Base-by-base conservation (phyloP, 108 stramenopile species). In the Cyclotella kingstonii region DNA sequence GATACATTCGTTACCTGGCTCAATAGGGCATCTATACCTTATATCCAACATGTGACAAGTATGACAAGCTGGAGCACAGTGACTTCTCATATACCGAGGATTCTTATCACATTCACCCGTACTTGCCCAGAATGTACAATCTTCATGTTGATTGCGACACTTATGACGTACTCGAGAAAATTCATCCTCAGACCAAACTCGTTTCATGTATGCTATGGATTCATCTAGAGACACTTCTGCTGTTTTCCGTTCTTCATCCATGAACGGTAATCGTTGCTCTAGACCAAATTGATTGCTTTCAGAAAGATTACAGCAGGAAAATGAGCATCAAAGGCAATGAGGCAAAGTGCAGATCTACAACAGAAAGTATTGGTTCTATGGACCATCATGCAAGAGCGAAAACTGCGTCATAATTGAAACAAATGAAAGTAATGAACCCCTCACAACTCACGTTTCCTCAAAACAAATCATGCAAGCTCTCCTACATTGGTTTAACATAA, bases 11-110 rank as follows among this genome's bases (percentile, higher is more conserved):
- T 70, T 81, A 22, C 63, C 54, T 1, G 53, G 38, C 22, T 26
- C 10, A 1, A 54, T 40, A 18, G 73, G 73, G 34, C 73, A 75
- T 11, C 73, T 66, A 43, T 62, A 35, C 29, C 83, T 62, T 60
- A 81, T 66, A 25, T 71, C 43, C 34, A n/a, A n/a, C n/a, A n/a
- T n/a, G 12, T 79, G 60, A 51, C 90, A 92, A 14, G 77, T 54
- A 61, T 69, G 50, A 61, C 90, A 92, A 11, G 77, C 82, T 1
- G 87, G 87, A 48, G 78, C 84, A 60, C 90, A 92, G n/a, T 77
- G 29, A 19, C 21, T 17, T 12, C 28, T 64, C 54, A 77, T 81
- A 27, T 69, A 79, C 36, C 40, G 31, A n/a, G 45, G 54, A 72
- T 80, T 78, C n/a, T 40, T 45, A n/a, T 77, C 69, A 34, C 82